Base-by-base conservation (phyloP, 352 stramenopile genomes). In the Globisporangium okanoganense region DNA sequence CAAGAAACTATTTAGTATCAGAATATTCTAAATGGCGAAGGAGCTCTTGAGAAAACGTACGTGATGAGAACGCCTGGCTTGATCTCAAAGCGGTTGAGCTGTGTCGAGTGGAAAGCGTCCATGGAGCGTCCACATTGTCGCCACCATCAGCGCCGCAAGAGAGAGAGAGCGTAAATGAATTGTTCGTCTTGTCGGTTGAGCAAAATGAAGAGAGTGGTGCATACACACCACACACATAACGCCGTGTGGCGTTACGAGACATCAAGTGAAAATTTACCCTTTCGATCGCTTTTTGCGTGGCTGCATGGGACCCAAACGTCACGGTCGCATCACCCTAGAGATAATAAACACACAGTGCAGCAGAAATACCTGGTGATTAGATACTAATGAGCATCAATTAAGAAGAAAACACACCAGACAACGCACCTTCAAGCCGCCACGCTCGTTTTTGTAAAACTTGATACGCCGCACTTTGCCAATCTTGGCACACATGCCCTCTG, bases 361-460 rank as follows among this genome's bases (percentile, higher is more conserved):
- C 5, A 22, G 0, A 43, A n/a, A 44, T 9, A 40, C 13, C 3
- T 40, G 3, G 0, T 14, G 13, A 14, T 40, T 36, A 36, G 4
- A 40, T 40, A 40, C 35, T 16, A 40, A 40, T 16, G 1, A 40
- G n/a, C n/a, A n/a, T n/a, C 8, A 13, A 43, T 24, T 7, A 9
- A 18, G 27, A 29, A 31, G 31, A n/a, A 35, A 25, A 9, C 64
- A 24, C 2, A 3, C 20, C 22, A 20, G 12, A 45, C 12, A 4
- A 61, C 53, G 24, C 53, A 89, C 77, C 64, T 95, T 93, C 18
- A 95, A 74, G 25, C 84, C 77, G 58, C 86, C 86, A 20, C 71
- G 74, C 12, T 86, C 79, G 61, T 92, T 76, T 53, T 92, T 84
- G 76, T 95, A 95, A 56, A 95, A 94, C 59, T 95, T 95, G 64